A percentile compares a stretch with the other conserved stretches of the same genome.
phyloP scores from a whole-genome alignment of 2,329 filamentous ascomycete species.

The Lecanosticta acicola region DNA sequence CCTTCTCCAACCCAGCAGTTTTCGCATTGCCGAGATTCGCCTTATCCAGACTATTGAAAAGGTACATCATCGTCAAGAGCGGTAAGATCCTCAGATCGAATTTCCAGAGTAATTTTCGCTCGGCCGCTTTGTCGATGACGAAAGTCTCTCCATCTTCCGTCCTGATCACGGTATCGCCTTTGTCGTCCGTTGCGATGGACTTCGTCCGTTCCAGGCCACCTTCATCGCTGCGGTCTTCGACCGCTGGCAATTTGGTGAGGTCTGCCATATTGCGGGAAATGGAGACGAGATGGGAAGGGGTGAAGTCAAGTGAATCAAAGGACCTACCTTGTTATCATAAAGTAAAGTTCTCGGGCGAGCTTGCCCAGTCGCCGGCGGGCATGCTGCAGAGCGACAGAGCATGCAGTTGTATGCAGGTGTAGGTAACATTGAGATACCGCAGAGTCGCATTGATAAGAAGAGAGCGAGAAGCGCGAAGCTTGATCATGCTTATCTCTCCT shows the following conservation, averaged over 20 bases:
- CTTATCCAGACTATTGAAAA: slow-evolving; percentile 51
- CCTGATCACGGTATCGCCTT: slow-evolving; percentile 19
- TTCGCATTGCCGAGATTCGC: slow-evolving; percentile 40
- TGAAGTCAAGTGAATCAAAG: neutral
- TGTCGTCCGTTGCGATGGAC: slow-evolving; percentile 14
- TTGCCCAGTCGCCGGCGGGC: slow-evolving; percentile 1
- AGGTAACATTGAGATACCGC: slow-evolving; percentile 2
- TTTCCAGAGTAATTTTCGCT: slow-evolving; percentile 49
- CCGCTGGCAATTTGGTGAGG: slow-evolving; percentile 8
- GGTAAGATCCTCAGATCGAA: slow-evolving; percentile 53
- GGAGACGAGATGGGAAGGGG: neutral
- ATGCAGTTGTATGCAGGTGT: neutral
- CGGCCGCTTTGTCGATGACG: slow-evolving; percentile 42
- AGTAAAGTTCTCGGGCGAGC: neutral
- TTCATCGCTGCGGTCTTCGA: slow-evolving; percentile 6
- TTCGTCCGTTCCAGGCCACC: slow-evolving; percentile 10
- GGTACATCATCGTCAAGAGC: slow-evolving; percentile 55
- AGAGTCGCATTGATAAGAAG: slow-evolving; percentile 3
- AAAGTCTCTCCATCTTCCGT: slow-evolving; percentile 25
- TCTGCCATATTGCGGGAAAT: slow-evolving; percentile 1
- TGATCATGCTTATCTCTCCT: neutral
- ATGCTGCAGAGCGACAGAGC: neutral
- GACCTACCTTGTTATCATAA: slow-evolving; percentile 2
- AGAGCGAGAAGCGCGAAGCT: neutral
- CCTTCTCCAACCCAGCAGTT: slow-evolving; percentile 43